Evolutionary conservation across 306 rosid species (phyloP), one percentile per base, ranked within the genome.

Genomic region (Vigna radiata): DNA sequence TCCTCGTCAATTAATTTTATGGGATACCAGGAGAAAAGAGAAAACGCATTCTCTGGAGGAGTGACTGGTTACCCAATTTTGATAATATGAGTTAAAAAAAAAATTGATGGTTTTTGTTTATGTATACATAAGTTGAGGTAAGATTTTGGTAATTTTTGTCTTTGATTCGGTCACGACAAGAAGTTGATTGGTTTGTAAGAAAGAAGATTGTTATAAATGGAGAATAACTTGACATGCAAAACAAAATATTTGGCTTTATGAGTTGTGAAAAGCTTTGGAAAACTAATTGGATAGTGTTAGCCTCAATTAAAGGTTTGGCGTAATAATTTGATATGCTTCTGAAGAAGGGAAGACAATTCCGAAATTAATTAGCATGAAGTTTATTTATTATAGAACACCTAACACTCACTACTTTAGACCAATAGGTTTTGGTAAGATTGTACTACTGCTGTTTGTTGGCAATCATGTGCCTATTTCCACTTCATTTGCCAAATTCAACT

Each of bases 271-370:
- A 48, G 67, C 60, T 76, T 70, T 4, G n/a, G 71, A 69, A 75
- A 79, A 68, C 62, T 68, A 74, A 31, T 64, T 79, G 43, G 61
- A 75, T 60, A 60, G 70, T 10, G 71, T 61, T 61, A 37, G 54
- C 18, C 68, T 73, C 1, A 47, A 37, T 18, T 44, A 75, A 75
- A 64, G 58, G 39, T 58, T 70, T 70, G 78, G 62, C 79, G 62
- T 70, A 84, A 63, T 47, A 79, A 77, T 79, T 70, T 77, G 50
- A 59, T 43, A 72, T 74, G 78, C 78, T 72, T 72, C 69, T 37
- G 2, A 66, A 41, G 70, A 73, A 73, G 81, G 80, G 53, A 84
- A 79, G 5, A 11, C 8, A 73, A 61, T 52, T 68, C 62, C 21
- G 7, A 17, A 21, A 62, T 64, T 12, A 76, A 65, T 54, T 62